These are phyloP conservation scores for Coemansia sp. DNA, from an alignment of 192 early-diverging fungal species.

Conservation along the genomic window DNA sequence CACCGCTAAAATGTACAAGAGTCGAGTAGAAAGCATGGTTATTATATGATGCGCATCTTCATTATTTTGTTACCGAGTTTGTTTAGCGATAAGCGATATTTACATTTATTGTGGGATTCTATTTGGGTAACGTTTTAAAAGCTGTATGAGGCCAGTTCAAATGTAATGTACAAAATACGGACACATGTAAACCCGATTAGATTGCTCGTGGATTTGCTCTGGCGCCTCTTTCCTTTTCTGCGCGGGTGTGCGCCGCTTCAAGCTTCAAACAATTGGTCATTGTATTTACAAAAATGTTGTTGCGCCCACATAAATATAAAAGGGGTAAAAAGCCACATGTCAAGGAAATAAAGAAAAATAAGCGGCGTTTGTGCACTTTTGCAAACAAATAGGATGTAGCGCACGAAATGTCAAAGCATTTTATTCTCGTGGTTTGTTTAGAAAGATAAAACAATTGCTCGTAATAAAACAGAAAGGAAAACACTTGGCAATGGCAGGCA, in stretches of 20 bases:
- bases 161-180: background rate
- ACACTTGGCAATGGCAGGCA: no score
- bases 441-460: background rate
- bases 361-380: background rate
- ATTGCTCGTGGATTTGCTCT: background rate
- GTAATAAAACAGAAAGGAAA: no score
- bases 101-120: no score
- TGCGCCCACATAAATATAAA: no score
- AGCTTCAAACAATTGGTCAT: background rate
- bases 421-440: background rate
- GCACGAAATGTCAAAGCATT: background rate
- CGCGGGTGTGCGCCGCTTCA: background rate
- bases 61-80: no score
- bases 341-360: background rate
- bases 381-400: slow-evolving; percentile 4
- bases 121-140: no score
- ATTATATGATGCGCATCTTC: no score
- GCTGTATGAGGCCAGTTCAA: background rate
- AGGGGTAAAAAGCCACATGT: background rate
- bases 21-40: background rate
- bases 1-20: background rate
- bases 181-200: background rate
- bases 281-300: background rate
- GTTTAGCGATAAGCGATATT: no score
- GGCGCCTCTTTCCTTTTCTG: background rate